Evolutionary conservation across 2,329 filamentous ascomycete species (phyloP).

Genomic region (Ceratocystis colombiana): DNA sequence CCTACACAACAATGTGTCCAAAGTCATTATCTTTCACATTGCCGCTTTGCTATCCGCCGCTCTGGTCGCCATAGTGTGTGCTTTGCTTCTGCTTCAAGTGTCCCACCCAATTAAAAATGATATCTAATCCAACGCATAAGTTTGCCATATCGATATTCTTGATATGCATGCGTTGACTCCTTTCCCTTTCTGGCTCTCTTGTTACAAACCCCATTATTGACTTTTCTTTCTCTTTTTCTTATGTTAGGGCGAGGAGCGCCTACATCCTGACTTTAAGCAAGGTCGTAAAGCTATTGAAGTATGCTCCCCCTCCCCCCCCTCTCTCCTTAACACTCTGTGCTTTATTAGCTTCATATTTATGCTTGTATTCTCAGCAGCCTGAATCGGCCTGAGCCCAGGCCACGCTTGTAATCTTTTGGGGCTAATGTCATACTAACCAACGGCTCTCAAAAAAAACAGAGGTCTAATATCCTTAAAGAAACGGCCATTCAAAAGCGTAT

Average conservation of each 20-base stretch:
- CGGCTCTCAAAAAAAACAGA: constrained; percentile 41
- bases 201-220: constrained; percentile 14
- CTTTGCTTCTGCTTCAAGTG: not conserved
- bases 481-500: constrained; percentile 97
- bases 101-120: not conserved
- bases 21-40: constrained; percentile 28
- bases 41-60: constrained; percentile 18
- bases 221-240: constrained; percentile 27
- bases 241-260: constrained; percentile 71
- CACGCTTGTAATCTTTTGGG: not conserved
- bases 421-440: not conserved
- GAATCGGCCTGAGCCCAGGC: not conserved
- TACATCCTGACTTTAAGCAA: constrained; percentile 95
- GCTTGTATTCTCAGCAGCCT: not conserved
- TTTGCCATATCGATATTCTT: constrained; percentile 1
- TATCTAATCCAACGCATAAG: not conserved
- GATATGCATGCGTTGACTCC: not conserved
- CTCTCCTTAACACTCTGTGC: constrained; percentile 22
- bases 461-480: constrained; percentile 95
- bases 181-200: not conserved
- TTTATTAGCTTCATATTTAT: constrained; percentile 21
- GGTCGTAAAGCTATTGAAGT: constrained; percentile 95
- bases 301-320: constrained; percentile 37
- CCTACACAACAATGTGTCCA: not conserved
- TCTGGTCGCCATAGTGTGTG: not conserved